Percentiles rank a stretch among this genome's conserved stretches.
Evolutionary conservation across 2,329 filamentous ascomycete species (phyloP).

Genomic region (Thyridium curvatum): DNA sequence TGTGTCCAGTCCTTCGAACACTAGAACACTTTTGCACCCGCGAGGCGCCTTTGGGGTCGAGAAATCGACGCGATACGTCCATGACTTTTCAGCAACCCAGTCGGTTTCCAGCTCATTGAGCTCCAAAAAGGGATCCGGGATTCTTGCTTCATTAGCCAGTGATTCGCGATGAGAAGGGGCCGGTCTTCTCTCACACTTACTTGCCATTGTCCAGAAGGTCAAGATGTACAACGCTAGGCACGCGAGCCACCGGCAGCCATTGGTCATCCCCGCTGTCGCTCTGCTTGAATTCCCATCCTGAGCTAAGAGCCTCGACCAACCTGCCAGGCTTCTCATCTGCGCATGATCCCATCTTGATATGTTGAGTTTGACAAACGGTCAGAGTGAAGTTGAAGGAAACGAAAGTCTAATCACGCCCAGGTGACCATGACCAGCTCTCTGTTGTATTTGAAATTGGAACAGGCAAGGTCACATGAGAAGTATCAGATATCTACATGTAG

Average conservation of each 20-base stretch:
- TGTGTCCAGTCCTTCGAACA: conserved; percentile 59
- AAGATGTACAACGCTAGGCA: conserved; percentile 30
- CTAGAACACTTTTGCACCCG: conserved; percentile 22
- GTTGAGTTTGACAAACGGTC: too few species aligned
- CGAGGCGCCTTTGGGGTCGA: conserved; percentile 8
- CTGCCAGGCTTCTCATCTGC: neutral
- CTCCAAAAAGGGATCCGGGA: conserved; percentile 52
- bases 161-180: neutral
- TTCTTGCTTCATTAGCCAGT: conserved; percentile 17
- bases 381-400: too few species aligned
- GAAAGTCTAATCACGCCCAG: too few species aligned
- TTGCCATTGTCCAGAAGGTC: conserved; percentile 28
- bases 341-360: neutral
- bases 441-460: too few species aligned
- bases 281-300: conserved; percentile 20
- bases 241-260: conserved; percentile 25
- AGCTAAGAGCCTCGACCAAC: conserved; percentile 2
- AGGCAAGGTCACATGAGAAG: too few species aligned
- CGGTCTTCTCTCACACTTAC: conserved; percentile 10
- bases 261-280: conserved; percentile 13
- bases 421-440: too few species aligned
- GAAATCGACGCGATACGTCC: conserved; percentile 46
- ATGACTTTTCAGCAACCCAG: conserved; percentile 58
- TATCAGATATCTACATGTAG: too few species aligned
- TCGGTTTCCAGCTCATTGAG: conserved; percentile 53